Conservation (phyloP, 2,329 filamentous ascomycete species). For the Exophiala mesophila region DNA sequence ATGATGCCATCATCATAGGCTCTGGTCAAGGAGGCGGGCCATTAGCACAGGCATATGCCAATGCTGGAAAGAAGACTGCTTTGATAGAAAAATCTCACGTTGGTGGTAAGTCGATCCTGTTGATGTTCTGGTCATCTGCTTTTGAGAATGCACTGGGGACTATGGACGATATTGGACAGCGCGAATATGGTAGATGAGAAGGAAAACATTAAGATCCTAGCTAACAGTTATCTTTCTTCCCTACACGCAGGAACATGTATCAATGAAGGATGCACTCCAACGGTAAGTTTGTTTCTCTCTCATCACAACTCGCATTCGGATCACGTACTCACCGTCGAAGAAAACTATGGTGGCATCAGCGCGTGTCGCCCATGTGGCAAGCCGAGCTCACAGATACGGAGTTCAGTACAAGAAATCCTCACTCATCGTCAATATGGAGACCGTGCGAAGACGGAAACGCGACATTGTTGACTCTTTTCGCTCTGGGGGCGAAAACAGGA, state of each 20-base stretch:
- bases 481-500: slow-evolving; percentile 42
- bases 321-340: too few species aligned
- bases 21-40: slow-evolving; percentile 52
- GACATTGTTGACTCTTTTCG: slow-evolving; percentile 50
- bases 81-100: slow-evolving; percentile 47
- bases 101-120: slow-evolving; percentile 34
- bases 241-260: slow-evolving; percentile 39
- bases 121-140: background rate
- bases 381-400: slow-evolving; percentile 44
- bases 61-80: slow-evolving; percentile 42
- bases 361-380: slow-evolving; percentile 44
- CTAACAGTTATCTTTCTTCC: background rate
- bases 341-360: slow-evolving; percentile 55
- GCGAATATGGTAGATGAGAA: background rate
- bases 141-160: background rate
- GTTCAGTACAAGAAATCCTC: slow-evolving; percentile 32
- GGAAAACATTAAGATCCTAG: background rate
- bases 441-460: slow-evolving; percentile 49
- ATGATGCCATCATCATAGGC: slow-evolving; percentile 46
- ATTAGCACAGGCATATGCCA: slow-evolving; percentile 45
- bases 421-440: slow-evolving; percentile 44
- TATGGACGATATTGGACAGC: background rate
- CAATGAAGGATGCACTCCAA: slow-evolving; percentile 54
- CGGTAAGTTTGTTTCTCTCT: slow-evolving; percentile 23
- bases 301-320: background rate